Evolutionary conservation across 805 yeast genomes (phyloP).

Genomic region (Candida ipomoeae): DNA sequence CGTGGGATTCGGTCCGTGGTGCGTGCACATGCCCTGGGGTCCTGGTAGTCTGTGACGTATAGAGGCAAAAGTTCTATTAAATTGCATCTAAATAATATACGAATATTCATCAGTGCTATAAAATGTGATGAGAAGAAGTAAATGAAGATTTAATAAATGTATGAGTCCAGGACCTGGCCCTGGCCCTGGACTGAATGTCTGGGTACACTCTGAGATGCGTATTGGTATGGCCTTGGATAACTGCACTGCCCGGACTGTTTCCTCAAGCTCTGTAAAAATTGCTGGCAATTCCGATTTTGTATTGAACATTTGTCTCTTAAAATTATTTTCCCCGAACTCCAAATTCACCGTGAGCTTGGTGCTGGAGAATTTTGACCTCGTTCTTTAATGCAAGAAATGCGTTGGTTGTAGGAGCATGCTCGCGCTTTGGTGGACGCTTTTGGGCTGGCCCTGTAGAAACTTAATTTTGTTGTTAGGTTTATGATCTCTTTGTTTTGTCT

Average conservation of each 20-base stretch:
- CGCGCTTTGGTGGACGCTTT: not conserved
- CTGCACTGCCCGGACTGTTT: conserved; percentile 31
- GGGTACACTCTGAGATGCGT: conserved; percentile 11
- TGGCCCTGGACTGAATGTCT: not conserved
- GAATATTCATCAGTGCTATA: too few species aligned
- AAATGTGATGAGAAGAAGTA: too few species aligned
- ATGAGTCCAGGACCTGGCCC: too few species aligned
- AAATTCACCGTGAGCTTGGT: conserved; percentile 14
- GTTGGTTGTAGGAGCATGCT: not conserved
- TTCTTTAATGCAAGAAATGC: not conserved
- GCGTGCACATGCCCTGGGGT: too few species aligned
- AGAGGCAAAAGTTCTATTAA: too few species aligned
- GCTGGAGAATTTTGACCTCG: conserved; percentile 14
- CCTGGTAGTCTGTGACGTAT: too few species aligned
- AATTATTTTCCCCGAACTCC: conserved; percentile 19
- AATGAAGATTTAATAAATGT: too few species aligned
- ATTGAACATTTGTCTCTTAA: conserved; percentile 21
- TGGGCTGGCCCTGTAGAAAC: not conserved
- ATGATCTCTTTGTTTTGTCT: conserved; percentile 24
- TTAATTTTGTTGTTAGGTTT: not conserved
- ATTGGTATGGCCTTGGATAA: conserved; percentile 36
- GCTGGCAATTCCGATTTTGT: conserved; percentile 28
- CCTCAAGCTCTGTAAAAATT: conserved; percentile 29
- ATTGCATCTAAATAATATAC: too few species aligned
- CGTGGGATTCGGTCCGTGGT: too few species aligned